Conservation (phyloP, 75 land plant genomes). For the Larix kaempferi region DNA sequence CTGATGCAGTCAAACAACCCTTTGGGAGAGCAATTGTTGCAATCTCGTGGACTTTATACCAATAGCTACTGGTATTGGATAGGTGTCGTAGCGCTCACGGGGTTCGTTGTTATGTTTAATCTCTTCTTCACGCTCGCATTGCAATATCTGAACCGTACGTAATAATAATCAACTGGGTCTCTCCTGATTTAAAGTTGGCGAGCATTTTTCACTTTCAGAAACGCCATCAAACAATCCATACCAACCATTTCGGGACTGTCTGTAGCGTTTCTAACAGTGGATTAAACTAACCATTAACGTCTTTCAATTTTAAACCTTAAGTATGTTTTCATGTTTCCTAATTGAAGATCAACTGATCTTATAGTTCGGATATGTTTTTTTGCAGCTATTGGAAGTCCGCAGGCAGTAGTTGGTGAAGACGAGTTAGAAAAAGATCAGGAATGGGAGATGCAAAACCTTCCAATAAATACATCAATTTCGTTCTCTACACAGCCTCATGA, state of each 20-base stretch:
- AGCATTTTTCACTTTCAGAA: not conserved
- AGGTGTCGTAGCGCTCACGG: conserved; percentile 14
- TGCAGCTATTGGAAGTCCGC: conserved; percentile 48
- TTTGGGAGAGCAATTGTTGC: conserved; percentile 14
- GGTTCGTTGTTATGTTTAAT: conserved; percentile 20
- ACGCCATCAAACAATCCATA: not conserved
- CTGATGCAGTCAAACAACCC: not conserved
- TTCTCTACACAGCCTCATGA: not conserved
- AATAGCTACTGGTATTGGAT: conserved; percentile 33
- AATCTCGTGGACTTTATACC: conserved; percentile 14
- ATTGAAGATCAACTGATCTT: too few species aligned
- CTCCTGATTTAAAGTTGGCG: not conserved
- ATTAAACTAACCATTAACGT: too few species aligned
- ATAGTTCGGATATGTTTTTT: too few species aligned
- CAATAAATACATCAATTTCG: not conserved
- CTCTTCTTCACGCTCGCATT: conserved; percentile 20
- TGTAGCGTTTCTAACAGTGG: too few species aligned
- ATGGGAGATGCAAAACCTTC: conserved; percentile 15
- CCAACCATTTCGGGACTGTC: too few species aligned
- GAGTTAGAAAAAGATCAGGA: conserved; percentile 28
- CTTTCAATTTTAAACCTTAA: too few species aligned
- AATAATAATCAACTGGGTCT: not conserved
- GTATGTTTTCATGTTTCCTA: too few species aligned
- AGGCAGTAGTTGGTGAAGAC: conserved; percentile 45
- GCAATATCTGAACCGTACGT: conserved; percentile 26